Conservation (phyloP, 306 rosid genomes). For the Vigna reflexopilosa region DNA sequence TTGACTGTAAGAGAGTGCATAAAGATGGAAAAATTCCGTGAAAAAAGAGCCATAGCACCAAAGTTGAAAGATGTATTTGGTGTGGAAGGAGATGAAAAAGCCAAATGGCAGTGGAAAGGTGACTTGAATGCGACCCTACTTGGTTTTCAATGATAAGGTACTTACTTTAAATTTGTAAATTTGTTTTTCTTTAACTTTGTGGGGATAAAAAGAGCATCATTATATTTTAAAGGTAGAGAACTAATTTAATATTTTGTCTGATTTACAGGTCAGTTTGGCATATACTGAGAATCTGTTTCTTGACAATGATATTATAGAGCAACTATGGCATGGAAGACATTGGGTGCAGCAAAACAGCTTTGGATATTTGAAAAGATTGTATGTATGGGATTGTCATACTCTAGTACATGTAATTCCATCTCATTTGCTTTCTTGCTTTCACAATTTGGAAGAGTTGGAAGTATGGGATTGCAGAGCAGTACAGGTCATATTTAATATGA, state of each 20-base stretch:
- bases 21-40: neutral
- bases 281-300: neutral
- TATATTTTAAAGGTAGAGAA: no score
- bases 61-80: constrained; percentile 1
- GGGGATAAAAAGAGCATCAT: no score
- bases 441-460: constrained; percentile 14
- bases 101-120: constrained; percentile 20
- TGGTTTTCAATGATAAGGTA: constrained; percentile 28
- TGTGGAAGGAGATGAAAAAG: neutral
- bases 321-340: neutral
- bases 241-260: neutral
- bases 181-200: no score
- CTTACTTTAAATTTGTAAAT: neutral
- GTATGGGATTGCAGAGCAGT: neutral
- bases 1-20: constrained; percentile 7
- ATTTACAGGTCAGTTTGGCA: neutral
- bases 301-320: neutral
- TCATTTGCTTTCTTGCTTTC: constrained; percentile 30
- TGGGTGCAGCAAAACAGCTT: neutral
- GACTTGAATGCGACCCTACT: constrained; percentile 33
- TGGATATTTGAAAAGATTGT: constrained; percentile 3
- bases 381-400: rapidly evolving
- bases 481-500: neutral
- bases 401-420: constrained; percentile 33
- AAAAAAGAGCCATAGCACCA: neutral